Evolutionary conservation across 805 yeast species (phyloP), one percentile per base, ranked within the genome.

Genomic region (Sugiyamaella lignohabitans): DNA sequence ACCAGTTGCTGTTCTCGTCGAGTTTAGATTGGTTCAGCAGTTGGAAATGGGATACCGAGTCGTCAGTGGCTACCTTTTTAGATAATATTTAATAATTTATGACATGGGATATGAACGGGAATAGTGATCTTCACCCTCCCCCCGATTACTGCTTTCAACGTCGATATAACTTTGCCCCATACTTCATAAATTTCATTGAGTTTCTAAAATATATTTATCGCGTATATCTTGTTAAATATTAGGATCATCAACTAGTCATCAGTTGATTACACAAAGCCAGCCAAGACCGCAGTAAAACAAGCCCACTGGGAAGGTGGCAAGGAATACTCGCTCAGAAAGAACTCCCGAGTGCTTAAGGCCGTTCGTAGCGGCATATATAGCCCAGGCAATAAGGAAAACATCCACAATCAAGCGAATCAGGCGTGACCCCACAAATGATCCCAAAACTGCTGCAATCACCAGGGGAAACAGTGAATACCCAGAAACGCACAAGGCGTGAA

Each of bases 401-500:
- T 74, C 73, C 14, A 79, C 49, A 0, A 71, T 62, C 19, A 80
- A 65, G 49, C 87, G 64, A 4, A 80, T 52, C 14, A 78, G 61
- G 51, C 73, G 71, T 69, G 71, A 65, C 39, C 65, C 61, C n/a
- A 80, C 63, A 16, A 76, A 59, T 19, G 76, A 65, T 39, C 81
- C 68, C 21, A 79, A 47, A 3, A 74, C 42, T 8, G 80, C 75
- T 0, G 81, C 78, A 6, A 76, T 57, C 2, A 79, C 73, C 34
- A 82, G 68, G 8, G 88, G 88, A 62, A 82, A 82, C 60, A 79
- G 63, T 11, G 83, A 78, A 66, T 82, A 82, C 1, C 88, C 88
- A 4, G 80, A 74, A 23, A 85, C 81, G 51, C 84, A 78, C 44
- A 82, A 68, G 2, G 87, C 87, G 40, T 79, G 78, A 68, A 82